Evolutionary conservation across 164 flowering plant species (phyloP), one percentile per base, ranked within the genome.

Genomic region (Annona squamosa): DNA sequence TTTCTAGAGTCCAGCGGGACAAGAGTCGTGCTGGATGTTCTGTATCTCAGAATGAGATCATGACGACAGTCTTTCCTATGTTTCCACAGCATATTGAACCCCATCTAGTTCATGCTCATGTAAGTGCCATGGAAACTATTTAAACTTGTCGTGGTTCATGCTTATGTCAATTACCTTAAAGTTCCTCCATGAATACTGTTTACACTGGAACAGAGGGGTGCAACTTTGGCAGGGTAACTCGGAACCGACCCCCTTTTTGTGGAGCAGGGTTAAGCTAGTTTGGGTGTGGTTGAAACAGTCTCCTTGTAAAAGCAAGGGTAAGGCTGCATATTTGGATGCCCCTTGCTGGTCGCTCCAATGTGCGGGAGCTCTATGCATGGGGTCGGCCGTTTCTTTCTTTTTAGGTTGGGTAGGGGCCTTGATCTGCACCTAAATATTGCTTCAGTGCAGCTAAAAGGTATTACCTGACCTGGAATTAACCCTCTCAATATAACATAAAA

Each of bases 101-200:
- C 61, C 99, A 96, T 87, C 98, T 96, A 74, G 99, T 93, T 80
- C 97, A 92, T 83, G 99, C 99, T 44, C 97, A 96, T 86, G 99
- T 92, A 63, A 91, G 99, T 91, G 48, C 16, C 42, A 46, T 18
- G 45, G 16, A 26, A 46, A n/a, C 13, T 16, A 16, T 65, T 46
- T 9, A 42, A n/a, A 66, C 43, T 4, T 4, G 37, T 65, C 5
- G 42, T 65, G 65, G 65, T 63, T 52, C 59, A 52, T 52, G 59
- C 65, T 19, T 63, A 16, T 52, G 59, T 63, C 37, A 63, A n/a
- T 63, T 17, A 63, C 37, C 18, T n/a, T 37, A 2, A 16, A 5
- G 5, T 4, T 12, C 12, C 42, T 65, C 46, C 16, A 19, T 19
- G 68, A 12, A 42, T 4, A 16, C 13, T 3, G 5, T 63, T 63